These are phyloP conservation scores for Metarhizium sp. DNA, from an alignment of 2,329 filamentous ascomycete genomes.

Conservation along the genomic window DNA sequence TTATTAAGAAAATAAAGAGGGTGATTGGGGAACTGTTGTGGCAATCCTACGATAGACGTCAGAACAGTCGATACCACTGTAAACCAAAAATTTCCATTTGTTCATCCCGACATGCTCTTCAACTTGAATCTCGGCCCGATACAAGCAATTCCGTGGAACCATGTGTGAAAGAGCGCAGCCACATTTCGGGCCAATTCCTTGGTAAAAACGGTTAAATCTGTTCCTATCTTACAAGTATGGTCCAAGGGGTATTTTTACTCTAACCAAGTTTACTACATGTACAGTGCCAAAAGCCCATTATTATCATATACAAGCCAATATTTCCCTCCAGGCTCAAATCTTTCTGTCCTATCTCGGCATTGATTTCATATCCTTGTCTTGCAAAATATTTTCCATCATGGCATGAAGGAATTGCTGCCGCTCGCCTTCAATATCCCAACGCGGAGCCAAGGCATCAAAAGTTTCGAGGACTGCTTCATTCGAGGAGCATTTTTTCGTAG, in stretches of 20 bases:
- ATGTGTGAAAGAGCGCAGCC: background rate
- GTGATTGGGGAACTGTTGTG: slow-evolving; percentile 17
- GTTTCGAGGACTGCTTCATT: slow-evolving; percentile 41
- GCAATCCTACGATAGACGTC: slow-evolving; percentile 23
- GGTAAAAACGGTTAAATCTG: background rate
- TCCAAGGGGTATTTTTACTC: background rate
- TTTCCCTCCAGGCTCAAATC: background rate
- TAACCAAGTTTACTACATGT: background rate
- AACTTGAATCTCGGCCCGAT: background rate
- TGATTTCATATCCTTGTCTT: slow-evolving; percentile 20
- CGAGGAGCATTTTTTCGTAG: slow-evolving; percentile 53
- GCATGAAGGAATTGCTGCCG: slow-evolving; percentile 37
- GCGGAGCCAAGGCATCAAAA: slow-evolving; percentile 38
- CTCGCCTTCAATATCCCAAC: slow-evolving; percentile 35
- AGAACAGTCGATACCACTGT: slow-evolving; percentile 16
- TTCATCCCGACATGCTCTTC: background rate
- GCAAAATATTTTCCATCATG: slow-evolving; percentile 33
- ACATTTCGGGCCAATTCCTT: background rate
- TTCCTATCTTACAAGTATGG: background rate
- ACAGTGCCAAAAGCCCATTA: background rate
- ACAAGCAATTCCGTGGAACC: background rate
- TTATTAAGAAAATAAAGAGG: slow-evolving; percentile 12
- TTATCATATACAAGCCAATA: background rate
- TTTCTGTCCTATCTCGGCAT: slow-evolving; percentile 15
- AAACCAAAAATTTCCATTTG: slow-evolving; percentile 15